phyloP scores from a whole-genome alignment of 129 eudicot species.

The Arctium minus region DNA sequence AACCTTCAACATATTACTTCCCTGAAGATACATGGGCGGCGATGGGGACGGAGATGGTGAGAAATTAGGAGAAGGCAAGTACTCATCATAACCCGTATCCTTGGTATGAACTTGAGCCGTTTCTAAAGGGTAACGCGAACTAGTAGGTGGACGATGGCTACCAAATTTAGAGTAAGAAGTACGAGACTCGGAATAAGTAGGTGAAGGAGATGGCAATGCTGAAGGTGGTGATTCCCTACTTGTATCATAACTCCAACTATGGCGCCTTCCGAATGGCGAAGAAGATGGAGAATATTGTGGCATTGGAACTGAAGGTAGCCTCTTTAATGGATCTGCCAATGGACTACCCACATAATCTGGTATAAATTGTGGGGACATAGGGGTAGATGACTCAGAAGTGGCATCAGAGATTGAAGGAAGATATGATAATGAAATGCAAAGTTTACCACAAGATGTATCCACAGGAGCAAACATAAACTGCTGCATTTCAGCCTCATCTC shows the following conservation, averaged over 20 bases:
- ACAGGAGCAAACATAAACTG: conserved; percentile 68
- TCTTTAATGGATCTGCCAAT: conserved; percentile 67
- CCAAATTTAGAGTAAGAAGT: conserved; percentile 44
- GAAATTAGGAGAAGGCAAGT: conserved; percentile 56
- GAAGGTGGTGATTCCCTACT: conserved; percentile 55
- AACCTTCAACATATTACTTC: conserved; percentile 39
- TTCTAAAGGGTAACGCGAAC: conserved; percentile 50
- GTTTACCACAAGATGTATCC: conserved; percentile 82
- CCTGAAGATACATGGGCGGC: conserved; percentile 53
- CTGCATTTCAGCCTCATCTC: conserved; percentile 83
- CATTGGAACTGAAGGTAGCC: conserved; percentile 56
- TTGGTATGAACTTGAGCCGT: conserved; percentile 41
- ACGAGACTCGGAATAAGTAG: conserved; percentile 71
- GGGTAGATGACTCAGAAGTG: conserved; percentile 70
- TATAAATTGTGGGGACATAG: conserved; percentile 76
- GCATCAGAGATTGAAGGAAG: conserved; percentile 49
- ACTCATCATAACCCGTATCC: conserved; percentile 58
- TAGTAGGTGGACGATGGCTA: conserved; percentile 49
- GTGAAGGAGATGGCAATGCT: conserved; percentile 68
- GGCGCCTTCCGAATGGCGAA: conserved; percentile 69
- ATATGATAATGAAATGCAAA: conserved; percentile 69
- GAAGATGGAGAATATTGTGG: conserved; percentile 58
- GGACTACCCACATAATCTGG: conserved; percentile 95
- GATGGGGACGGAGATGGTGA: conserved; percentile 82
- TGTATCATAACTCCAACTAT: conserved; percentile 85